Conservation (phyloP, 169 alveolate genomes). For the Plasmodium relictum region DNA sequence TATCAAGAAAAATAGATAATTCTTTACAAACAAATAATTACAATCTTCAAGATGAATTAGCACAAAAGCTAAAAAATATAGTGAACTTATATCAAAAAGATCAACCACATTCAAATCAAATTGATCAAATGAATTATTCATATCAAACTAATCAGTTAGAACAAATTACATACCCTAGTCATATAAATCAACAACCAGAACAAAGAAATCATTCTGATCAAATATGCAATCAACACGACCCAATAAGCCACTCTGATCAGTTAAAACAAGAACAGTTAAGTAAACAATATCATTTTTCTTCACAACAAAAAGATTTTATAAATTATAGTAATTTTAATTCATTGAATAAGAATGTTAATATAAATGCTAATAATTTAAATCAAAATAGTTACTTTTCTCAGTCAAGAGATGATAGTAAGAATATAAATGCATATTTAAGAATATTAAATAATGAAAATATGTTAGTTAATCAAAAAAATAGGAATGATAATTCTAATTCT, state of each 20-base stretch:
- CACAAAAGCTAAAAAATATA: constrained; percentile 12
- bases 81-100: neutral
- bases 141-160: constrained; percentile 32
- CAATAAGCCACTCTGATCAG: too few species aligned
- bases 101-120: constrained; percentile 43
- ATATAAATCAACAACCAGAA: constrained; percentile 1
- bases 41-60: constrained; percentile 1
- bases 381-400: neutral
- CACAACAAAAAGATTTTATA: neutral
- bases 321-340: neutral
- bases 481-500: neutral
- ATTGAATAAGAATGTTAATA: neutral
- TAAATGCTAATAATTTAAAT: neutral
- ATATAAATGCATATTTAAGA: neutral
- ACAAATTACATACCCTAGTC: neutral
- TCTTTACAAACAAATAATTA: neutral
- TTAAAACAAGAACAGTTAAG: neutral
- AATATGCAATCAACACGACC: neutral
- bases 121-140: constrained; percentile 41
- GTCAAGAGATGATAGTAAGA: neutral
- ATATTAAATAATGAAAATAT: neutral
- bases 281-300: neutral
- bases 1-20: constrained; percentile 11
- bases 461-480: neutral
- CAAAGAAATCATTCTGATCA: too few species aligned